Conservation (phyloP, 2,329 filamentous ascomycete species). For the Dichotomopilus funicola region DNA sequence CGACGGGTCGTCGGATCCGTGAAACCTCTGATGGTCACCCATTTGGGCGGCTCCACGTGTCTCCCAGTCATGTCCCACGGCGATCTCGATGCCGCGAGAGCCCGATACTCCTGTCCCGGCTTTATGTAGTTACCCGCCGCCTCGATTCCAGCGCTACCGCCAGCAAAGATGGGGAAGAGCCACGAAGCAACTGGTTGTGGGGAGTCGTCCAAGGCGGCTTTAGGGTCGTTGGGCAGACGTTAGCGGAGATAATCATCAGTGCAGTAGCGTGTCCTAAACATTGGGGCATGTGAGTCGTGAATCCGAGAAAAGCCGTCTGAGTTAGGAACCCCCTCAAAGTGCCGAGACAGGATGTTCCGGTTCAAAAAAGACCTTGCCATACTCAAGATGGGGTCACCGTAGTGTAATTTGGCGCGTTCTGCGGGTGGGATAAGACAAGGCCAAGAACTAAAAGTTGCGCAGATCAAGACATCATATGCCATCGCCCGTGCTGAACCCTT, state of each 20-base stretch:
- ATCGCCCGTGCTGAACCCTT: slow-evolving; percentile 21
- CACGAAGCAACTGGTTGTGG: too few relatives aligned
- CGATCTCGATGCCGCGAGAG: slow-evolving; percentile 18
- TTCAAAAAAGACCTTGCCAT: too few relatives aligned
- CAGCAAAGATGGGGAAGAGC: neutral
- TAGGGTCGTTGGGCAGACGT: too few relatives aligned
- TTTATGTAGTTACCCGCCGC: neutral
- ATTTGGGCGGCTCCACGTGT: slow-evolving; percentile 22
- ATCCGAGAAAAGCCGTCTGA: too few relatives aligned
- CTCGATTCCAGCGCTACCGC: neutral
- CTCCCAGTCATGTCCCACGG: slow-evolving; percentile 7
- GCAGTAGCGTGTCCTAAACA: too few relatives aligned
- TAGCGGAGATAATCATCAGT: too few relatives aligned
- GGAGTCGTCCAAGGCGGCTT: too few relatives aligned
- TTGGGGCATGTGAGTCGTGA: too few relatives aligned
- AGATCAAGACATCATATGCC: slow-evolving; percentile 22
- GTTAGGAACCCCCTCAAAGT: too few relatives aligned
- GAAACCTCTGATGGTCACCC: slow-evolving; percentile 7
- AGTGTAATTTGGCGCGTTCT: slow-evolving; percentile 11
- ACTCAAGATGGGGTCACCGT: slow-evolving; percentile 12
- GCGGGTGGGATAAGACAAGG: slow-evolving; percentile 9
- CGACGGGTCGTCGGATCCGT: neutral
- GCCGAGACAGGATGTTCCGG: too few relatives aligned
- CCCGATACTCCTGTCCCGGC: slow-evolving; percentile 5
- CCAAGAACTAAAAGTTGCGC: slow-evolving; percentile 12